phyloP scores from a whole-genome alignment of 164 flowering plant species.

The Chimonanthus praecox region DNA sequence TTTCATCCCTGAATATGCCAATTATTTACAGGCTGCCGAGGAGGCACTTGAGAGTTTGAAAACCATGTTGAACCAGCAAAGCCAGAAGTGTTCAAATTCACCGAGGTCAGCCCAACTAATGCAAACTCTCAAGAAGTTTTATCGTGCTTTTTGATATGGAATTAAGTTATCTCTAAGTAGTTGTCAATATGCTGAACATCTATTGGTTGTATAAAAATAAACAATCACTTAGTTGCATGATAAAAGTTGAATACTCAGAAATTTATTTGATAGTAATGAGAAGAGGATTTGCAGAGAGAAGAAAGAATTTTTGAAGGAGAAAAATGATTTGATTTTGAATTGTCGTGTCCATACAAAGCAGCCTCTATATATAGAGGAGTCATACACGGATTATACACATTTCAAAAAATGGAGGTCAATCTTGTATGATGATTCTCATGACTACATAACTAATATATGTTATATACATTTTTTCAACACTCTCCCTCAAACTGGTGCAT shows the following conservation, averaged over 20 bases:
- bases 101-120: slow-evolving; percentile 26
- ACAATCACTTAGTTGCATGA: background rate
- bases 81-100: slow-evolving; percentile 30
- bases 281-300: background rate
- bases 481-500: too few species aligned
- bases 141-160: background rate
- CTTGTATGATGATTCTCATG: too few species aligned
- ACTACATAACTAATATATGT: too few species aligned
- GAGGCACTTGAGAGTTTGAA: slow-evolving; percentile 23
- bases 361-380: too few species aligned
- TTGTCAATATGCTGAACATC: too few species aligned
- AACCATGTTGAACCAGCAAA: slow-evolving; percentile 29
- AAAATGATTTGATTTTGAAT: too few species aligned
- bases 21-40: slow-evolving; percentile 37
- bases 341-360: too few species aligned
- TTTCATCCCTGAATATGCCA: background rate
- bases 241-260: background rate
- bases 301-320: too few species aligned
- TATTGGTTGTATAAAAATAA: background rate
- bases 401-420: too few species aligned
- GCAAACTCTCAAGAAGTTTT: background rate
- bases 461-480: too few species aligned
- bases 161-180: background rate
- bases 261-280: background rate
- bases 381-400: too few species aligned